These are phyloP conservation scores for Penicillium psychrofluorescens DNA, from an alignment of 495 filamentous ascomycete genomes.

Conservation along the genomic window DNA sequence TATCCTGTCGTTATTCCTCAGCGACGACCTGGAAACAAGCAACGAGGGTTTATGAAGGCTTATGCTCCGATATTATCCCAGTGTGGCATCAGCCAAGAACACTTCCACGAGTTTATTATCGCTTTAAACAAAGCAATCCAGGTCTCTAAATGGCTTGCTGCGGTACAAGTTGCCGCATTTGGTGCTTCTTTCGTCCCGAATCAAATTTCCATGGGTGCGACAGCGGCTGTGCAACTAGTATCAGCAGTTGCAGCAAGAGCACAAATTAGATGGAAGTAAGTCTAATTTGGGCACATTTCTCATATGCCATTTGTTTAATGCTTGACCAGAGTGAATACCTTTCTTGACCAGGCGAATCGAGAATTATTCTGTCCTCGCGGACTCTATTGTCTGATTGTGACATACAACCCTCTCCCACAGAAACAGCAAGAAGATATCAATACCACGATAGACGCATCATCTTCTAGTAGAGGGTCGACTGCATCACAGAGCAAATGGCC, in stretches of 20 bases:
- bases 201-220: conserved; percentile 5
- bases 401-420: conserved; percentile 15
- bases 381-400: conserved; percentile 17
- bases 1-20: conserved; percentile 21
- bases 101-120: conserved; percentile 34
- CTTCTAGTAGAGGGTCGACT: background rate
- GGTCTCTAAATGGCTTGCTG: conserved; percentile 12
- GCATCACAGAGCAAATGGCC: background rate
- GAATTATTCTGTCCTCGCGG: conserved; percentile 17
- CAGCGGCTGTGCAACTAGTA: conserved; percentile 12
- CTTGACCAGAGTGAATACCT: conserved; percentile 12
- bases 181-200: conserved; percentile 8
- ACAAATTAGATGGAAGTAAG: conserved; percentile 7
- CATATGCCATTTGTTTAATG: background rate
- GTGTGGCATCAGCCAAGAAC: conserved; percentile 27
- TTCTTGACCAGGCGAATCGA: conserved; percentile 15
- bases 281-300: background rate
- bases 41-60: conserved; percentile 28
- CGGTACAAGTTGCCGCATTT: conserved; percentile 12
- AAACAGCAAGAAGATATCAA: conserved; percentile 1
- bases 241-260: conserved; percentile 11
- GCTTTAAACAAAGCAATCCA: conserved; percentile 24
- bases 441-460: background rate
- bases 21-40: conserved; percentile 17
- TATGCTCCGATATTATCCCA: conserved; percentile 32